Evolutionary conservation across 169 alveolate genomes (phyloP), one percentile per base, ranked within the genome.

Genomic region (Cardiosporidium cionae): DNA sequence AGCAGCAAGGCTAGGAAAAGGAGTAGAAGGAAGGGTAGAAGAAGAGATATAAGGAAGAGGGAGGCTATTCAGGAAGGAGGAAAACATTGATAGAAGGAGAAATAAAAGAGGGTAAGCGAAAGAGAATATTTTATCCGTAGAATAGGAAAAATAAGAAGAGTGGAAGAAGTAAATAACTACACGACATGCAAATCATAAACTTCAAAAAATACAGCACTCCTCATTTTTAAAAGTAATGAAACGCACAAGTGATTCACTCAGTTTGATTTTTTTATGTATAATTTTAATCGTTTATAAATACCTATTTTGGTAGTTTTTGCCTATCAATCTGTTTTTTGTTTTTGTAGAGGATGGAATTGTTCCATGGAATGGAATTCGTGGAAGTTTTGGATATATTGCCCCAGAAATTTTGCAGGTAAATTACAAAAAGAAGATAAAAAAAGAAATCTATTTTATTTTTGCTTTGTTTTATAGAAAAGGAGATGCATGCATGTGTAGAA

Each of bases 341-440:
- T 25, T 1, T 25, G 71, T 62, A 65, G 72, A 23, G 23, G 63
- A 52, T 25, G 44, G 32, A 52, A 9, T 9, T 64, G 52, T 68
- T 36, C 73, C 72, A 1, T 67, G 67, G 35, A 70, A 76, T 58
- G 89, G 83, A 7, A 71, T 83, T 7, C 69, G 76, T 27, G 86
- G 86, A 28, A 78, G 84, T 63, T 78, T 68, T 22, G 88, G 88
- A 25, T 81, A 72, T 66, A 75, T 81, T 44, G 87, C 87, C 62
- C 87, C 87, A 0, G 87, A 81, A 52, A 68, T 81, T 34, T 77
- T 81, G 62, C 83, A 62, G 62, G 87, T 81, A 36, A 0, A 73
- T 25, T 25, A 33, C 27, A 23, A 27, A 37, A 1, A 68, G 72
- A 25, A 68, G 4, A 32, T n/a, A 16, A 62, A 28, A 23, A 25